Conservation (phyloP, 2,329 filamentous ascomycete species). For the Penicillium polonicum region DNA sequence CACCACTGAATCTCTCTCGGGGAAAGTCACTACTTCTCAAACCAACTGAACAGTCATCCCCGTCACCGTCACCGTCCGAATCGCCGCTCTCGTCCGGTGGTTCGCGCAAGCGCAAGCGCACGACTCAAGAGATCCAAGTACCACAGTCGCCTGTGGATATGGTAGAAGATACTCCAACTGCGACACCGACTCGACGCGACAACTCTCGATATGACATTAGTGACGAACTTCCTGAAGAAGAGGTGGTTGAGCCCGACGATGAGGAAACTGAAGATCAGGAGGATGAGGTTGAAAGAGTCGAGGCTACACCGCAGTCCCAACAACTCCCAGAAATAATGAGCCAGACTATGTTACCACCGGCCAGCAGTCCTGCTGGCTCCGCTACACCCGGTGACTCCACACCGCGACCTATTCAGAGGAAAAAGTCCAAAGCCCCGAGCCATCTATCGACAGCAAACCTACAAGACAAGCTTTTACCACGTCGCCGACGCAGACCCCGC, state of each 20-base stretch:
- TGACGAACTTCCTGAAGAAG: slow-evolving; percentile 2
- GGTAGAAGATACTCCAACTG: slow-evolving; percentile 21
- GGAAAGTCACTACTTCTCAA: slow-evolving; percentile 32
- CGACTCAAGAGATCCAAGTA: slow-evolving; percentile 28
- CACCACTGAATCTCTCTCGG: slow-evolving; percentile 40
- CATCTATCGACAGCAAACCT: slow-evolving; percentile 37
- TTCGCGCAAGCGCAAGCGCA: slow-evolving; percentile 42
- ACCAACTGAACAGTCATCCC: slow-evolving; percentile 16
- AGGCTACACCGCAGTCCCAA: slow-evolving; percentile 10
- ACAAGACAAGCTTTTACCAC: slow-evolving; percentile 38
- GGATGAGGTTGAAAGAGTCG: background rate
- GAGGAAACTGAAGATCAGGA: background rate
- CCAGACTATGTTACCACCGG: slow-evolving; percentile 40
- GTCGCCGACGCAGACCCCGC: slow-evolving; percentile 25
- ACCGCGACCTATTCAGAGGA: background rate
- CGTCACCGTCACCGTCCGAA: slow-evolving; percentile 28
- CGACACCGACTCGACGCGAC: slow-evolving; percentile 12
- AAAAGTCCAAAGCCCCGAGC: slow-evolving; percentile 12
- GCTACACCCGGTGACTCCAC: slow-evolving; percentile 1
- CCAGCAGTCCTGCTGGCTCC: slow-evolving; percentile 33
- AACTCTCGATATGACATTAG: background rate
- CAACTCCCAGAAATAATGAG: slow-evolving; percentile 29
- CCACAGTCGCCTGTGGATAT: slow-evolving; percentile 20
- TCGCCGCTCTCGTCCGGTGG: slow-evolving; percentile 29
- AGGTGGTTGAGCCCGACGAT: background rate